Evolutionary conservation across 2,329 filamentous ascomycete genomes (phyloP).

Genomic region (Ilyonectria mors-panacis): DNA sequence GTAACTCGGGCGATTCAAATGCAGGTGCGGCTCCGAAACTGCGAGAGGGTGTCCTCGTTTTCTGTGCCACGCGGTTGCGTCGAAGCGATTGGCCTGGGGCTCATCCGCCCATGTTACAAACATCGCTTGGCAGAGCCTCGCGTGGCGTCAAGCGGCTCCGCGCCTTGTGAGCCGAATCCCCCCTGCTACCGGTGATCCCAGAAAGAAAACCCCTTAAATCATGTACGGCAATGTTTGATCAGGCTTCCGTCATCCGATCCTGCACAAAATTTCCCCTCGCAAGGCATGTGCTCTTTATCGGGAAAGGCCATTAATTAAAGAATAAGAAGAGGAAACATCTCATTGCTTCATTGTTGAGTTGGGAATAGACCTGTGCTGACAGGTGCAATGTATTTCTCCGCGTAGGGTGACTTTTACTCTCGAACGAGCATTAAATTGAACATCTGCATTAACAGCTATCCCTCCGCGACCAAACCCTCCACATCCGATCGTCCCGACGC

Average conservation of each 20-base stretch:
- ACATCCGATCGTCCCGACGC: too few relatives aligned
- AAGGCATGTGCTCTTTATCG: too few relatives aligned
- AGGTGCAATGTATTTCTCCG: background rate
- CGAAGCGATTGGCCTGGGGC: slow-evolving; percentile 1
- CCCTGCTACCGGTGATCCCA: too few relatives aligned
- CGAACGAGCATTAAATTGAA: background rate
- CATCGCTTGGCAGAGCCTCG: background rate
- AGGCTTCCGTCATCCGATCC: background rate
- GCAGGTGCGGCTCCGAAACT: slow-evolving; percentile 8
- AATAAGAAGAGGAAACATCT: background rate
- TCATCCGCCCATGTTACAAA: background rate
- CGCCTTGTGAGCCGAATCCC: background rate
- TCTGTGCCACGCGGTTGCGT: slow-evolving; percentile 6
- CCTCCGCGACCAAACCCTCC: too few relatives aligned
- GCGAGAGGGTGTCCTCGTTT: slow-evolving; percentile 11
- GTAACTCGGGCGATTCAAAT: background rate
- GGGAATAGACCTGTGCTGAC: background rate
- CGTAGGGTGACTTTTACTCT: background rate
- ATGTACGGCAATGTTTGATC: background rate
- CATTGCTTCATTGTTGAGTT: background rate
- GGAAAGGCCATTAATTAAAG: background rate
- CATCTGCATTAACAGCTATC: background rate
- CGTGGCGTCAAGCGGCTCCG: background rate
- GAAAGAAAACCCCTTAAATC: too few relatives aligned
- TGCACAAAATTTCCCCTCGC: background rate